Conservation (phyloP, 306 rosid genomes). For the Prosopis cineraria region DNA sequence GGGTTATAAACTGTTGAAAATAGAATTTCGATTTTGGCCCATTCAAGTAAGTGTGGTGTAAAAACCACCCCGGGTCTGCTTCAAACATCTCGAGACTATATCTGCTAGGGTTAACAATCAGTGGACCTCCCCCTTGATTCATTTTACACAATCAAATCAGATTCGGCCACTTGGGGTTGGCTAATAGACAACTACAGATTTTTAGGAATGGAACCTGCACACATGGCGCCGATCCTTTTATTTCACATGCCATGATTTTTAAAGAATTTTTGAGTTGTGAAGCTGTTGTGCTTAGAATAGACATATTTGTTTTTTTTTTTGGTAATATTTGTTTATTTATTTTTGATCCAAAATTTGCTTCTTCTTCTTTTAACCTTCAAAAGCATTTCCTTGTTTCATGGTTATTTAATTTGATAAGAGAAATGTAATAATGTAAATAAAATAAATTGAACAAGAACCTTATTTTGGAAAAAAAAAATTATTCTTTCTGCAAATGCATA, state of each 20-base stretch:
- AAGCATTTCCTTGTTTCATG: no score
- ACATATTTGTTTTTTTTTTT: background rate
- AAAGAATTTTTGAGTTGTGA: background rate
- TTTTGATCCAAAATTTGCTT: no score
- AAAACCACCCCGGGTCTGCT: background rate
- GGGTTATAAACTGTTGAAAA: constrained; percentile 2
- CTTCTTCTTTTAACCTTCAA: no score
- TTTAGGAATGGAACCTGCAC: background rate
- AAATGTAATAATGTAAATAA: no score
- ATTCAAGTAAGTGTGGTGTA: constrained; percentile 21
- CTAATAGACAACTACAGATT: background rate
- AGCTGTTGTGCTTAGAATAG: background rate
- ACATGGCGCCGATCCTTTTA: background rate
- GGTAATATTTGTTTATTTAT: no score
- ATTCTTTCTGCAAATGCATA: background rate
- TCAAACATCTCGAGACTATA: background rate
- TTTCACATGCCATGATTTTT: background rate
- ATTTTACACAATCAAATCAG: background rate
- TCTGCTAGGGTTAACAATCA: background rate
- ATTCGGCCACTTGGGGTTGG: background rate
- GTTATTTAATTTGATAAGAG: no score
- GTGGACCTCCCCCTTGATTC: background rate
- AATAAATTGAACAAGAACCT: background rate
- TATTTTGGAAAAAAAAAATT: background rate
- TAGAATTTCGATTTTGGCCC: constrained; percentile 24